Conservation (phyloP, 768 basidiomycete species). For the Boletus huronensis region DNA sequence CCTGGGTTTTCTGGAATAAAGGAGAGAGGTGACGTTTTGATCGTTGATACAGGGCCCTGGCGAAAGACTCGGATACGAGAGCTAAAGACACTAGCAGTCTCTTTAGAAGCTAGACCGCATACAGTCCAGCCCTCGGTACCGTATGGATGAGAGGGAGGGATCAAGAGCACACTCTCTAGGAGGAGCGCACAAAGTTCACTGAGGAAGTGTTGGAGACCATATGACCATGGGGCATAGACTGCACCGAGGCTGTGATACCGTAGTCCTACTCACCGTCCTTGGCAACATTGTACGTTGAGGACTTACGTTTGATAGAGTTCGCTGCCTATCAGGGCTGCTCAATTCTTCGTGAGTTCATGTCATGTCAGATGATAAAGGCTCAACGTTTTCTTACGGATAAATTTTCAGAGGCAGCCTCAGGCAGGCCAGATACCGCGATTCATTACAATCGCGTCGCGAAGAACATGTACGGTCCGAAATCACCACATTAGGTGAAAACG, state of each 20-base stretch:
- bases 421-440: neutral
- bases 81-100: neutral
- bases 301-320: neutral
- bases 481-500: neutral
- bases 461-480: neutral
- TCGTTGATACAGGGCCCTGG: neutral
- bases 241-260: neutral
- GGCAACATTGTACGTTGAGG: neutral
- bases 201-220: neutral
- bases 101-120: neutral
- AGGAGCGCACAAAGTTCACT: neutral
- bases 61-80: too few species aligned
- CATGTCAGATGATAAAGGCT: too few species aligned
- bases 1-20: conserved; percentile 11
- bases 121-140: neutral
- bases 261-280: neutral
- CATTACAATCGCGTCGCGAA: neutral
- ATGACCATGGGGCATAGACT: neutral
- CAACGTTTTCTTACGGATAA: neutral
- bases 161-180: neutral
- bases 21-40: conserved; percentile 12
- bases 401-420: neutral
- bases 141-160: neutral
- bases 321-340: neutral
- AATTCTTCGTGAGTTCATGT: too few species aligned